Conservation (phyloP, 2,329 filamentous ascomycete genomes). For the Epichloe elymi region DNA sequence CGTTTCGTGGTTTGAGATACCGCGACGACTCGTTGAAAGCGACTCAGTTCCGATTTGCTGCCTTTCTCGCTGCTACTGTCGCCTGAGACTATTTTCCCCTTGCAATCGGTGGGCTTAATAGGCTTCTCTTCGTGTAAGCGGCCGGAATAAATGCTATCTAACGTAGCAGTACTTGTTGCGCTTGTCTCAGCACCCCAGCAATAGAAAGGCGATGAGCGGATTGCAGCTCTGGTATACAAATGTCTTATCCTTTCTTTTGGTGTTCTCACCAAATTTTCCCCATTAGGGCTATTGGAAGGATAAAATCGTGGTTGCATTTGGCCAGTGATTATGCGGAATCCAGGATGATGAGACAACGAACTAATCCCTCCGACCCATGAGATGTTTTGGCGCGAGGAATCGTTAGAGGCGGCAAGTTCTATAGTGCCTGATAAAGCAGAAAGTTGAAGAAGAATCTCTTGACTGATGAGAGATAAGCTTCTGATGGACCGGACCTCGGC, state of each 20-base stretch:
- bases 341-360: constrained; percentile 1
- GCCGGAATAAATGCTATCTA: not conserved
- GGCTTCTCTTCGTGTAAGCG: not conserved
- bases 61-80: not conserved
- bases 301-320: not conserved
- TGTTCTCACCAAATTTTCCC: too few species aligned
- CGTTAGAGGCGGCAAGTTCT: not conserved
- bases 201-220: not conserved
- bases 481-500: constrained; percentile 33
- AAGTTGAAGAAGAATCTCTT: not conserved
- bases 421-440: not conserved
- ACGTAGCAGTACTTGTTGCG: not conserved
- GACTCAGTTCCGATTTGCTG: not conserved
- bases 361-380: not conserved
- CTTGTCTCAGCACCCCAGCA: not conserved
- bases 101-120: not conserved
- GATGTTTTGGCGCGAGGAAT: not conserved
- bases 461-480: not conserved
- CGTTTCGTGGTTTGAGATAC: not conserved
- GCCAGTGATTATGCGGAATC: not conserved
- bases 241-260: not conserved
- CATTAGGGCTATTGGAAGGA: not conserved
- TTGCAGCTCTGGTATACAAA: not conserved
- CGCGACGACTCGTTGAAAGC: not conserved
- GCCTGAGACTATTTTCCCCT: not conserved